Percentiles rank a stretch among this genome's conserved stretches.
These are phyloP conservation scores for Plasmodium inui DNA, from an alignment of 169 alveolate genomes.

Conservation along the genomic window DNA sequence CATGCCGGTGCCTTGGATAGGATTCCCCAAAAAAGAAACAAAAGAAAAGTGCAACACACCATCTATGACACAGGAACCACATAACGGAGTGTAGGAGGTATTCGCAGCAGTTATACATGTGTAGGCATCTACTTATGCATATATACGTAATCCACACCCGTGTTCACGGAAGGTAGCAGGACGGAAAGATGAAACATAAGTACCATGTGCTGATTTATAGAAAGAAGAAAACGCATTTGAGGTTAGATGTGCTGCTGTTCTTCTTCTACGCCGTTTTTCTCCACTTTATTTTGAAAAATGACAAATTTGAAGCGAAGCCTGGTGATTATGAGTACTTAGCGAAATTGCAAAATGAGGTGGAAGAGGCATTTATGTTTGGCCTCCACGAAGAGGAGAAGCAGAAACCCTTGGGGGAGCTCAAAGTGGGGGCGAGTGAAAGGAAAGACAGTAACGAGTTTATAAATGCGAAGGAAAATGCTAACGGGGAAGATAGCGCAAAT, in stretches of 20 bases:
- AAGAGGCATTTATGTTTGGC: neutral
- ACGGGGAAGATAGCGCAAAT: neutral
- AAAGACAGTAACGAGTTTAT: neutral
- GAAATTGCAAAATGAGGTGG: neutral
- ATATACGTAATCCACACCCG: neutral
- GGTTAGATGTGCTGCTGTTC: conserved; percentile 67
- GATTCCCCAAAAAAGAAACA: neutral
- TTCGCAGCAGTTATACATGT: neutral
- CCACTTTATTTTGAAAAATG: conserved; percentile 32
- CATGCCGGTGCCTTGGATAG: neutral
- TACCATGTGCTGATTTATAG: conserved; percentile 34
- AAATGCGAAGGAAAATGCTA: neutral
- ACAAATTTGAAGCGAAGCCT: conserved; percentile 57
- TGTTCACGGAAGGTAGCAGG: conserved; percentile 2
- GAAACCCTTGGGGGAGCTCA: neutral
- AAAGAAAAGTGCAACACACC: neutral
- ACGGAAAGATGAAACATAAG: conserved; percentile 49
- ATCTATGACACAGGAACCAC: neutral
- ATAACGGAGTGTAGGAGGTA: neutral
- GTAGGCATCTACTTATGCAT: neutral
- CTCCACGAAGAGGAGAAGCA: neutral
- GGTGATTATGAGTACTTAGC: conserved; percentile 63
- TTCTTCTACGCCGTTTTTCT: conserved; percentile 40
- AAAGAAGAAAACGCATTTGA: conserved; percentile 30
- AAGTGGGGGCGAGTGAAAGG: neutral